phyloP scores from a whole-genome alignment of 257 asterid species.

The Gentiana dahurica region DNA sequence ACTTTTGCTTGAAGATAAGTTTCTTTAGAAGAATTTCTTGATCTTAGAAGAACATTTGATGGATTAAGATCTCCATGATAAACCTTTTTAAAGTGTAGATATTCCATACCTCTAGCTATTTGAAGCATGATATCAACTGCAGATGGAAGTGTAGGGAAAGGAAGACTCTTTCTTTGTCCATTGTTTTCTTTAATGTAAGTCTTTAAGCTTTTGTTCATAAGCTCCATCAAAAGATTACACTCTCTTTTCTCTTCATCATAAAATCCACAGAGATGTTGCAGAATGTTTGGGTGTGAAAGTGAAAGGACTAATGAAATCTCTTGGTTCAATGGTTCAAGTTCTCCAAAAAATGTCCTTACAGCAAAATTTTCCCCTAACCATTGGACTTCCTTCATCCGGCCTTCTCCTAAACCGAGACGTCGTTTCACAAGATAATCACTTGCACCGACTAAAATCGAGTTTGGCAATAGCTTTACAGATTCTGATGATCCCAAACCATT shows the following conservation, averaged over 20 bases:
- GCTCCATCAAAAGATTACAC: constrained; percentile 79
- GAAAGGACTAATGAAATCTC: constrained; percentile 45
- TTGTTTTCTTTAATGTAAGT: constrained; percentile 48
- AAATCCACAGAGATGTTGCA: constrained; percentile 60
- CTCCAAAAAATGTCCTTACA: constrained; percentile 56
- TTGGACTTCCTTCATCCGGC: constrained; percentile 68
- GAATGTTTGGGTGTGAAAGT: constrained; percentile 65
- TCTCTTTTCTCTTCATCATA: constrained; percentile 74
- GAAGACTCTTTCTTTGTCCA: constrained; percentile 41
- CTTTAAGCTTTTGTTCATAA: constrained; percentile 56
- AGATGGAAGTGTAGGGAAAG: constrained; percentile 39
- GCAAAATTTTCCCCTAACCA: constrained; percentile 86
- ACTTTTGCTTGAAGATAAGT: constrained; percentile 50
- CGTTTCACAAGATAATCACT: constrained; percentile 53
- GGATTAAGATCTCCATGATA: constrained; percentile 75
- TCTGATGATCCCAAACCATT: constrained; percentile 12
- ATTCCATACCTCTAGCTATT: constrained; percentile 87
- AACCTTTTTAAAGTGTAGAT: constrained; percentile 58
- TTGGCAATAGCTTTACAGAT: constrained; percentile 29
- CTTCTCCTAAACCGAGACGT: constrained; percentile 47
- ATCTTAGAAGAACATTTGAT: constrained; percentile 51
- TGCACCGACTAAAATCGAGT: constrained; percentile 36
- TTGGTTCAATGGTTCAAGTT: constrained; percentile 31
- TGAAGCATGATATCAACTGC: constrained; percentile 83
- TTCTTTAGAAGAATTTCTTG: constrained; percentile 38